These are phyloP conservation scores for Vararia minispora DNA, from an alignment of 768 basidiomycete species.

Conservation along the genomic window DNA sequence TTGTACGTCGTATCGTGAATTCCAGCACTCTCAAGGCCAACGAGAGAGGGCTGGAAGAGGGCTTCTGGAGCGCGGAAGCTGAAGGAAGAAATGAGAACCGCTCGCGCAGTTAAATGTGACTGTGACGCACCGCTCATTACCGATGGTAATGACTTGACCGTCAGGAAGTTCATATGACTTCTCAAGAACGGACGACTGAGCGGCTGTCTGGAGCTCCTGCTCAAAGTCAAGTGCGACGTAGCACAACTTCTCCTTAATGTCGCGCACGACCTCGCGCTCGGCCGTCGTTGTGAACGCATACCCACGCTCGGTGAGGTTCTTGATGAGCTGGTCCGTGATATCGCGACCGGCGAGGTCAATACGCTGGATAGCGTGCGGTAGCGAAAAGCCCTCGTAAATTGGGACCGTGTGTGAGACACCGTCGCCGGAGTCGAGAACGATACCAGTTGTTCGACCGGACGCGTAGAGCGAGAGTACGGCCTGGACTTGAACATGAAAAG, in stretches of 20 bases:
- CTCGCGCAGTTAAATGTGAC: background rate
- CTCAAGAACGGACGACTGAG: conserved; percentile 81
- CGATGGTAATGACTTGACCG: conserved; percentile 88
- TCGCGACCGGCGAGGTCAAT: conserved; percentile 91
- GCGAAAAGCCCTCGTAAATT: conserved; percentile 90
- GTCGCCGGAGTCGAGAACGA: conserved; percentile 93
- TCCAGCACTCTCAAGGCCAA: conserved; percentile 71
- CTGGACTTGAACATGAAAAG: conserved; percentile 68
- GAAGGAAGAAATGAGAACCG: background rate
- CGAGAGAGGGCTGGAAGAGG: conserved; percentile 48
- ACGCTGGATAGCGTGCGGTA: conserved; percentile 89
- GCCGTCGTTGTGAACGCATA: conserved; percentile 92
- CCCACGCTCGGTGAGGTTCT: conserved; percentile 82
- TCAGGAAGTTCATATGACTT: conserved; percentile 90
- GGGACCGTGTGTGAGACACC: conserved; percentile 95
- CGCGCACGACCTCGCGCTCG: conserved; percentile 89
- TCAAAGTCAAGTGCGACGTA: conserved; percentile 94
- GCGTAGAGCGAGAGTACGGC: conserved; percentile 76
- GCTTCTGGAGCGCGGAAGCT: conserved; percentile 49
- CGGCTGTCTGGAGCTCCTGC: conserved; percentile 85
- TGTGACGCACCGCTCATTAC: conserved; percentile 42
- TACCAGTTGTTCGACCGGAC: conserved; percentile 89
- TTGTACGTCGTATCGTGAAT: conserved; percentile 67
- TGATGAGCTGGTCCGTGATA: conserved; percentile 74
- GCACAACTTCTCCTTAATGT: conserved; percentile 91